Evolutionary conservation across 345 rosid species (phyloP).

Genomic region (Durio zibethinus): DNA sequence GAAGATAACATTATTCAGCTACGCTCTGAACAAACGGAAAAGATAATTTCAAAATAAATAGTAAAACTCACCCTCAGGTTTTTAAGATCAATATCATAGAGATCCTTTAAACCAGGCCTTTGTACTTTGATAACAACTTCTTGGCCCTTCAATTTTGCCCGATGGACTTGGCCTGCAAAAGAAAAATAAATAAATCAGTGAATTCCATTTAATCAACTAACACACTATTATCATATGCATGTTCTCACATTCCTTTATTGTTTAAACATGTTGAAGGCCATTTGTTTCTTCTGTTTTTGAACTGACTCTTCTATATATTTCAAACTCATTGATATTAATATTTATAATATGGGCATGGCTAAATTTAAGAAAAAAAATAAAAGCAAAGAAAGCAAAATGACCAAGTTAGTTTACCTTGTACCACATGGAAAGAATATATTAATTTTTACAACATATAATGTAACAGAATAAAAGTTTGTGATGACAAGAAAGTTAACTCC

Average conservation of each 20-base stretch:
- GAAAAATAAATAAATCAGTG: not conserved
- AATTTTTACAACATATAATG: not conserved
- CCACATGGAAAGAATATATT: not conserved
- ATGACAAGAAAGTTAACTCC: not conserved
- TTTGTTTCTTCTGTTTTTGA: not conserved
- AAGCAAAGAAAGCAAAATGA: not conserved
- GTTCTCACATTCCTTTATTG: not conserved
- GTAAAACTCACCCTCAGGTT: slow-evolving; percentile 74
- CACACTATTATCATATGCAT: not conserved
- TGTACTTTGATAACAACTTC: slow-evolving; percentile 94
- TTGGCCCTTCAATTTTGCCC: slow-evolving; percentile 85
- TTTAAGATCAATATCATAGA: slow-evolving; percentile 93
- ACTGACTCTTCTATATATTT: not conserved
- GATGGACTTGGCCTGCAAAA: slow-evolving; percentile 87
- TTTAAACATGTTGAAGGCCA: not conserved
- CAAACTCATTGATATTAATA: not conserved
- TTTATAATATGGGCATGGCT: not conserved
- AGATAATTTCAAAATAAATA: not conserved
- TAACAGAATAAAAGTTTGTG: not conserved
- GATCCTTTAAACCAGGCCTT: slow-evolving; percentile 95
- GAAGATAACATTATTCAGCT: not conserved
- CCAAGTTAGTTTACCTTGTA: not conserved
- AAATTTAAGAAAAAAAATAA: not conserved
- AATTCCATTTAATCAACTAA: not conserved
- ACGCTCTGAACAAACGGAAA: not conserved